Base-by-base conservation (phyloP, 2,329 filamentous ascomycete genomes). In the Esteya vermicola region DNA sequence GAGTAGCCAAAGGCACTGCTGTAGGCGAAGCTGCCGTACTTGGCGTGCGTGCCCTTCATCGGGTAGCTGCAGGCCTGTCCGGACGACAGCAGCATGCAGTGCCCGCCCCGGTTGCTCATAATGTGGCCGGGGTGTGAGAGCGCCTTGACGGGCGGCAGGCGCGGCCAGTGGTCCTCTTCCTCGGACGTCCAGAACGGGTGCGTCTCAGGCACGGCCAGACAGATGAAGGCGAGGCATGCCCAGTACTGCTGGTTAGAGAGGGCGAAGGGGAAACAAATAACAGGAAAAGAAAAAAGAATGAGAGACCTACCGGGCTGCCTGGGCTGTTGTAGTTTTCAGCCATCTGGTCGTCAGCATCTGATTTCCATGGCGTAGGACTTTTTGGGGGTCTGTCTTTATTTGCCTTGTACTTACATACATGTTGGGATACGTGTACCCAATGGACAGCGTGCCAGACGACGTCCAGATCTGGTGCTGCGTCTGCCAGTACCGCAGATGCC, bases 311-410 rank as follows among this genome's bases (percentile, higher is more conserved):
- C 20, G 69, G 68, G 41, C 70, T 75, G 26, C 78, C 78, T 0
- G 83, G 81, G 9, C 79, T 85, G 57, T 88, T 88, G 60, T 88
- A 88, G 54, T 88, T 86, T 58, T 88, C 82, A 1, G 81, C 79
- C 60, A 86, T 73, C 57, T 81, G 18, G 3, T 33, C 12, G 31
- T 33, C 31, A 33, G n/a, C 18, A 6, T 19, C 14, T 18, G 7
- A 9, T 13, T 27, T 13, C 8, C 13, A 8, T 27, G 8, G 25
- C 8, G 25, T 27, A 27, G 25, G 7, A 9, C n/a, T 30, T 6
- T 30, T 30, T 30, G 10, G 8, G 13, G 25, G 12, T 26, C 25
- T 13, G 8, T 13, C 25, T 26, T 26, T 26, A 7, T 13, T 26
- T 26, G 9, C n/a, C 16, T 8, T 7, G 42, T 51, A 64, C 62